Base-by-base conservation (phyloP, 1,139 yeast species). In the Candida sojae region DNA sequence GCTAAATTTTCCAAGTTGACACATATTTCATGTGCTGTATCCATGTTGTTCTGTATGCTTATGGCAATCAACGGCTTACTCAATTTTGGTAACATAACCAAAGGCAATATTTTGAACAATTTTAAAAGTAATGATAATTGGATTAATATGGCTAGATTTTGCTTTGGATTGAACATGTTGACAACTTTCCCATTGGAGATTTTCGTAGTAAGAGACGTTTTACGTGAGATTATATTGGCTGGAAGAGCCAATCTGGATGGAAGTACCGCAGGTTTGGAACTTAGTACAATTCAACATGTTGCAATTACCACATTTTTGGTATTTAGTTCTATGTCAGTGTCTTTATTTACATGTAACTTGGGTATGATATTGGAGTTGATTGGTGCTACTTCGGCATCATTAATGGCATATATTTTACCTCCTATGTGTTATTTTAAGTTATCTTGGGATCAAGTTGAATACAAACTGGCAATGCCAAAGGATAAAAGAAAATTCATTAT, bases 111-210 rank as follows among this genome's bases (percentile, higher is more conserved):
- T 31, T 71, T 92, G 47, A 92, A 92, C 67, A 92, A 91, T 63
- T 92, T 92, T 67, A 87, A 89, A 21, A 75, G 84, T 46, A 79
- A 82, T 59, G 96, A 91, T 61, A 70, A 73, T 57, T 73, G 82
- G 63, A 88, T 89, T 40, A 92, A 91, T 56, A 71, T 92, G 36
- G 97, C 98, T 0, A 75, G 98, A 48, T 82, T 92, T 57, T 89
- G 96, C 58, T 92, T 92, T 66, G 98, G 98, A 0, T 75, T 92
- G 58, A 92, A 92, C 60, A 92, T 92, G 97, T 75, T 92, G 51
- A 92, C 98, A 0, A 92, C 98, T 0, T 84, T 90, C 57, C 98
- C 98, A 0, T 67, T 92, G 44, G 98, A 92, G 63, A 80, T 92
- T 0, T 91, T 91, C 63, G 98, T 92, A 4, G 84, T 95, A 35